Conservation (phyloP, 768 basidiomycete species). For the Trametes cubensis region DNA sequence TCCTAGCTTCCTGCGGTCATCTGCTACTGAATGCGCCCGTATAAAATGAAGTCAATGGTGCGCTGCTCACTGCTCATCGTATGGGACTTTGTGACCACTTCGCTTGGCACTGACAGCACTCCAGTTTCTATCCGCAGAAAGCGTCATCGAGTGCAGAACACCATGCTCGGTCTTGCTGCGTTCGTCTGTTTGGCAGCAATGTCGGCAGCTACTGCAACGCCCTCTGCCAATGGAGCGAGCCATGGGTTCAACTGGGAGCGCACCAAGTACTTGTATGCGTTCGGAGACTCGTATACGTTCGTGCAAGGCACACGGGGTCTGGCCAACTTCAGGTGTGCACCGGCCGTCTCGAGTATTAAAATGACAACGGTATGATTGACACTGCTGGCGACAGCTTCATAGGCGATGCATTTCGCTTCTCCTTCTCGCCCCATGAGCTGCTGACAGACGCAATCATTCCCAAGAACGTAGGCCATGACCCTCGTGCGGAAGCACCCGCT, state of each 20-base stretch:
- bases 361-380: too few relatives aligned
- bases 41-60: too few relatives aligned
- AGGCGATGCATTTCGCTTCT: conserved; percentile 45
- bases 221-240: neutral
- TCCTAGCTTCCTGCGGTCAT: neutral
- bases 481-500: too few relatives aligned
- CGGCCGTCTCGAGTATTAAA: neutral
- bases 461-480: conserved; percentile 40
- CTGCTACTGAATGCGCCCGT: neutral
- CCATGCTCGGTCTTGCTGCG: neutral
- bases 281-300: conserved; percentile 60
- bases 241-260: conserved; percentile 45
- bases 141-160: neutral
- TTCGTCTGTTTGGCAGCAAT: neutral
- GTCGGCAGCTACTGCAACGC: neutral
- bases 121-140: neutral
- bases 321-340: conserved; percentile 51
- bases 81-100: too few relatives aligned
- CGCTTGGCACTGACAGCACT: neutral
- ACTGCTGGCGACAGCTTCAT: too few relatives aligned
- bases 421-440: conserved; percentile 47
- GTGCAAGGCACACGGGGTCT: conserved; percentile 51
- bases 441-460: conserved; percentile 48
- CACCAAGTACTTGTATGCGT: conserved; percentile 51
- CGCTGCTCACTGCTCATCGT: too few relatives aligned